phyloP scores from a whole-genome alignment of 2,329 filamentous ascomycete genomes.

The Scedosporium dehoogii region DNA sequence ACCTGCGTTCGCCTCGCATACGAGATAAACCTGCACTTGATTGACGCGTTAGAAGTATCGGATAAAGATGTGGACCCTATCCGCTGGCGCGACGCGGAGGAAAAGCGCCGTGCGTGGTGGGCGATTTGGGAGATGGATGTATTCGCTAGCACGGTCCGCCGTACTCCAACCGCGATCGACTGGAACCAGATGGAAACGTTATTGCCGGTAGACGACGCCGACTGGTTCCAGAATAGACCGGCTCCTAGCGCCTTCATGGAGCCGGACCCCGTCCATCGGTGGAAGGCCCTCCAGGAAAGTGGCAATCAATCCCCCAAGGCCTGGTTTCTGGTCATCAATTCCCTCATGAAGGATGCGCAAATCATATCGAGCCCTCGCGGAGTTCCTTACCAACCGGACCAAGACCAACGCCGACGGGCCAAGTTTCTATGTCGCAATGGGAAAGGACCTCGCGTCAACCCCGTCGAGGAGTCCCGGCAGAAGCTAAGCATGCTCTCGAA shows the following conservation, averaged over 20 bases:
- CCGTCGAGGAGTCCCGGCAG: slow-evolving; percentile 4
- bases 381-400: slow-evolving; percentile 10
- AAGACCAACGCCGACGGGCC: slow-evolving; percentile 1
- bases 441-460: no score
- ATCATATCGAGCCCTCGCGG: slow-evolving; percentile 19
- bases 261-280: slow-evolving; percentile 18
- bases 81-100: slow-evolving; percentile 20
- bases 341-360: slow-evolving; percentile 26
- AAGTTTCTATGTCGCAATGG: not conserved
- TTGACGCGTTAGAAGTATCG: slow-evolving; percentile 12
- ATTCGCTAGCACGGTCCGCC: slow-evolving; percentile 27
- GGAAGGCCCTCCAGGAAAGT: slow-evolving; percentile 19
- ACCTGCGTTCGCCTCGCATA: slow-evolving; percentile 20
- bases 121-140: slow-evolving; percentile 33
- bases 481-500: slow-evolving; percentile 20
- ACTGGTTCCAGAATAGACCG: slow-evolving; percentile 20
- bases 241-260: slow-evolving; percentile 20
- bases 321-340: slow-evolving; percentile 29
- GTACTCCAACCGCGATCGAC: slow-evolving; percentile 24
- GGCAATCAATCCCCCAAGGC: slow-evolving; percentile 23
- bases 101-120: slow-evolving; percentile 28
- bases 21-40: slow-evolving; percentile 23
- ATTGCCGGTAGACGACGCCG: slow-evolving; percentile 23
- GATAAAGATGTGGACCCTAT: slow-evolving; percentile 6
- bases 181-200: slow-evolving; percentile 23